phyloP scores from a whole-genome alignment of 306 rosid species.

The Castanopsis chinensis region DNA sequence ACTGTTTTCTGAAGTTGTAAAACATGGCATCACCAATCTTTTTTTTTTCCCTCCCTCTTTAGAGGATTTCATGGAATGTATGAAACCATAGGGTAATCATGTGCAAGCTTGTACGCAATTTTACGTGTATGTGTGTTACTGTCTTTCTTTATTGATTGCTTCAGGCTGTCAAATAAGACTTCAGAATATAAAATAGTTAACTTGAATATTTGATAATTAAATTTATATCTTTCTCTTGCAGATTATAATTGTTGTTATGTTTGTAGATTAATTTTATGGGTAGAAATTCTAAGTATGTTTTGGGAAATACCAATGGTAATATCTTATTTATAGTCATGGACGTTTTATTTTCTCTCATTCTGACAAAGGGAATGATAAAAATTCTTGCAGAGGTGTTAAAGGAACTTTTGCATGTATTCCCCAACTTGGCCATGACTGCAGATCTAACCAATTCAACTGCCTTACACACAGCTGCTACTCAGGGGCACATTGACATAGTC shows the following conservation, averaged over 20 bases:
- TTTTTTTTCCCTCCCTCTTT: neutral
- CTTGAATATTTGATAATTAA: neutral
- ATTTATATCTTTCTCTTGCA: neutral
- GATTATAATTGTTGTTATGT: neutral
- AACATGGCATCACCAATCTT: neutral
- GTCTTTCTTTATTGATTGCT: neutral
- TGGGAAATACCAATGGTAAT: neutral
- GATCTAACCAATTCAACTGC: slow-evolving; percentile 87
- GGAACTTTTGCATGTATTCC: slow-evolving; percentile 71
- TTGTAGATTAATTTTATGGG: neutral
- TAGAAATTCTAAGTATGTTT: neutral
- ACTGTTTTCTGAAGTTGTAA: neutral
- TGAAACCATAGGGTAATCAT: neutral
- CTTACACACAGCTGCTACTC: slow-evolving; percentile 90
- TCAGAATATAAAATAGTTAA: slow-evolving; percentile 1
- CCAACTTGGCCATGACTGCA: slow-evolving; percentile 94
- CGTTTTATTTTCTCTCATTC: slow-evolving; percentile 18
- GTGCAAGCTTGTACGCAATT: neutral
- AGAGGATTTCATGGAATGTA: neutral
- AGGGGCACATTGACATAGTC: slow-evolving; percentile 85
- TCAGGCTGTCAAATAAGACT: slow-evolving; percentile 1
- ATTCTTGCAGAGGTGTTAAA: slow-evolving; percentile 81
- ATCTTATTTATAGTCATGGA: neutral
- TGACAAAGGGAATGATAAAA: slow-evolving; percentile 11
- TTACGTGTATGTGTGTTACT: neutral